Evolutionary conservation across 2,329 filamentous ascomycete genomes (phyloP).

Genomic region (Fusarium lateritium): DNA sequence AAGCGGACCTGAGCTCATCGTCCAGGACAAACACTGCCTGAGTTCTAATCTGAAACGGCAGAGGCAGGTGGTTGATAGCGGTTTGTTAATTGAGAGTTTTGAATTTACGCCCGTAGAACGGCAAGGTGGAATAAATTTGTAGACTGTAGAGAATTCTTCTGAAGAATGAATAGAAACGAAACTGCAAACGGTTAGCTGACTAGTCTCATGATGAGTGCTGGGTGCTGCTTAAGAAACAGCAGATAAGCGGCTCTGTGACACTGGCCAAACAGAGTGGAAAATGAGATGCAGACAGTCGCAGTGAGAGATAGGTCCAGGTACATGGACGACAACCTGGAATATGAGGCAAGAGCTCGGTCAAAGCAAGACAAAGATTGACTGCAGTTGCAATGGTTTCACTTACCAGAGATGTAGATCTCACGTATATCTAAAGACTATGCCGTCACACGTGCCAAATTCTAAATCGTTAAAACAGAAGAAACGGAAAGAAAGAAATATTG

Average conservation of each 20-base stretch:
- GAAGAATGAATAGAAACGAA: conserved; percentile 39
- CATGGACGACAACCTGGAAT: conserved; percentile 16
- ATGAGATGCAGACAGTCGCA: conserved; percentile 23
- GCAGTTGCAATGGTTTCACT: conserved; percentile 27
- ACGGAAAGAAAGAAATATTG: conserved; percentile 38
- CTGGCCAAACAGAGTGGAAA: conserved; percentile 21
- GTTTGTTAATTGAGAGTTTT: not conserved
- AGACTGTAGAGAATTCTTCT: conserved; percentile 34
- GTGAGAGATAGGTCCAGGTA: conserved; percentile 11
- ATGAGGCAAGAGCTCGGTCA: conserved; percentile 19
- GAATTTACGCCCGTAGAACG: not conserved
- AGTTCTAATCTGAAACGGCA: conserved; percentile 15
- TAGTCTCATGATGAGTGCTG: conserved; percentile 35
- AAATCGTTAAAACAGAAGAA: conserved; percentile 48
- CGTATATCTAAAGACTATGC: conserved; percentile 49
- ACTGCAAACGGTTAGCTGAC: conserved; percentile 44
- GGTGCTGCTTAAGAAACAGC: conserved; percentile 26
- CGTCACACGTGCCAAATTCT: conserved; percentile 50
- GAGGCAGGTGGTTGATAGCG: conserved; percentile 8
- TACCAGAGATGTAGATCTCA: conserved; percentile 48
- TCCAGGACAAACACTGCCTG: conserved; percentile 40
- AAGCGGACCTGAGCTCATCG: conserved; percentile 66
- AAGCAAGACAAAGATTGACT: conserved; percentile 17
- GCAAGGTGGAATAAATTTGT: conserved; percentile 22
- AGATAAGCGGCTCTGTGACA: conserved; percentile 35